phyloP scores from a whole-genome alignment of 2,329 filamentous ascomycete genomes.

The Trichoderma sp. region DNA sequence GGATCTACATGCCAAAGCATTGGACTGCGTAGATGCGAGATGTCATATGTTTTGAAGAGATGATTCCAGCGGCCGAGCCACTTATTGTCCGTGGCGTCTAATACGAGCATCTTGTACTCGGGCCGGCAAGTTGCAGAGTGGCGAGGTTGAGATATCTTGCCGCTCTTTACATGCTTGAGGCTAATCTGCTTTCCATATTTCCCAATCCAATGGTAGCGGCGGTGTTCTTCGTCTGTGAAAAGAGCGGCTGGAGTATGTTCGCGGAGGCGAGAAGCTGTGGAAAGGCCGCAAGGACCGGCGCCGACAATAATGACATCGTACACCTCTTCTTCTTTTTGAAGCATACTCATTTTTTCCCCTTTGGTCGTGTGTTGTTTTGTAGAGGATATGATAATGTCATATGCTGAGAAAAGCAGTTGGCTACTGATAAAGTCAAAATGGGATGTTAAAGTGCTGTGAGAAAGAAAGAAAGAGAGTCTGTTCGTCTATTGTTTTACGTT shows the following conservation, averaged over 20 bases:
- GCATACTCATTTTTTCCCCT: not conserved
- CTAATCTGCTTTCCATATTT: constrained; percentile 65
- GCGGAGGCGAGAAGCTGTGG: constrained; percentile 70
- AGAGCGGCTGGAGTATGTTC: constrained; percentile 76
- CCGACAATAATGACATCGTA: constrained; percentile 75
- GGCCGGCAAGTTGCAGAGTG: constrained; percentile 27
- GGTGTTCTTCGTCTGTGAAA: constrained; percentile 82
- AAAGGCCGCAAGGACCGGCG: constrained; percentile 75
- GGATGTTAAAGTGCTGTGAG: not conserved
- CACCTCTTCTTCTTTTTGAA: constrained; percentile 41
- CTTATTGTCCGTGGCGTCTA: constrained; percentile 64
- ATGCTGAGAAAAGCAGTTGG: not conserved
- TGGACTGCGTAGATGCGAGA: constrained; percentile 73
- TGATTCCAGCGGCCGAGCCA: constrained; percentile 76
- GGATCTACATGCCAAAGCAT: constrained; percentile 86
- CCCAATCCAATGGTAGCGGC: constrained; percentile 77
- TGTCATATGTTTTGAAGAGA: constrained; percentile 70
- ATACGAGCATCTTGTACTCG: constrained; percentile 58
- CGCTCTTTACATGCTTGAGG: constrained; percentile 52
- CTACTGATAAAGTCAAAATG: not conserved
- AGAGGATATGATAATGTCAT: not conserved
- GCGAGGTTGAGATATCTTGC: constrained; percentile 36
- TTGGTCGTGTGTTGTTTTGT: not conserved
- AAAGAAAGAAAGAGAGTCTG: not conserved
- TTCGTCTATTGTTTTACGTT: not conserved